Conservation (phyloP, 2,329 filamentous ascomycete species). For the Fusarium sp. region DNA sequence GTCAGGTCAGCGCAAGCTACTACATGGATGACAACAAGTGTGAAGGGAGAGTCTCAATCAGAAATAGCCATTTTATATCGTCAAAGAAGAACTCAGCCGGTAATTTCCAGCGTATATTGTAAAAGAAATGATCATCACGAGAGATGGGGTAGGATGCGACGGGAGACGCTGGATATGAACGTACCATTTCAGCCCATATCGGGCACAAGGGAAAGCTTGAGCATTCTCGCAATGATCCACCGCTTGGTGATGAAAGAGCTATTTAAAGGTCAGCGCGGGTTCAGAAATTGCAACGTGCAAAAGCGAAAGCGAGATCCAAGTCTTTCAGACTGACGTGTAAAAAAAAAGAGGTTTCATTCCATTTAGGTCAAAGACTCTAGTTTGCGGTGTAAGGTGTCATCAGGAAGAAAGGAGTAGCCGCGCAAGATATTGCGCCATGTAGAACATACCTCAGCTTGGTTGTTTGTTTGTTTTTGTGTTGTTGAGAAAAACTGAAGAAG, state of each 20-base stretch:
- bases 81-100: slow-evolving; percentile 85
- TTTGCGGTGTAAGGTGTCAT: slow-evolving; percentile 91
- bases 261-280: slow-evolving; percentile 41
- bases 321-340: slow-evolving; percentile 93
- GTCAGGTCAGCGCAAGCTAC: slow-evolving; percentile 46
- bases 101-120: slow-evolving; percentile 90
- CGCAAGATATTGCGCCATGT: slow-evolving; percentile 10
- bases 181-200: slow-evolving; percentile 43
- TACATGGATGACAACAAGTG: slow-evolving; percentile 8
- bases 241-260: slow-evolving; percentile 41
- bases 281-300: slow-evolving; percentile 11
- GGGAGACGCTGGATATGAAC: slow-evolving; percentile 17
- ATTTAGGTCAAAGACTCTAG: slow-evolving; percentile 95
- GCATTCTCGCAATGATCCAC: slow-evolving; percentile 40
- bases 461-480: slow-evolving; percentile 26
- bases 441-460: slow-evolving; percentile 41
- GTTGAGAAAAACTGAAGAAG: slow-evolving; percentile 34
- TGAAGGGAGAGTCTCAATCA: slow-evolving; percentile 60
- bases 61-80: slow-evolving; percentile 88
- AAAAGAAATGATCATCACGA: slow-evolving; percentile 71
- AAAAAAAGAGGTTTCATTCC: slow-evolving; percentile 78
- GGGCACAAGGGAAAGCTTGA: slow-evolving; percentile 1
- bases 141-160: slow-evolving; percentile 10
- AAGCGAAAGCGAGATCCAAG: slow-evolving; percentile 34
- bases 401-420: slow-evolving; percentile 57